Conservation (phyloP, 345 rosid species). For the Eucalyptus polyanthemos region DNA sequence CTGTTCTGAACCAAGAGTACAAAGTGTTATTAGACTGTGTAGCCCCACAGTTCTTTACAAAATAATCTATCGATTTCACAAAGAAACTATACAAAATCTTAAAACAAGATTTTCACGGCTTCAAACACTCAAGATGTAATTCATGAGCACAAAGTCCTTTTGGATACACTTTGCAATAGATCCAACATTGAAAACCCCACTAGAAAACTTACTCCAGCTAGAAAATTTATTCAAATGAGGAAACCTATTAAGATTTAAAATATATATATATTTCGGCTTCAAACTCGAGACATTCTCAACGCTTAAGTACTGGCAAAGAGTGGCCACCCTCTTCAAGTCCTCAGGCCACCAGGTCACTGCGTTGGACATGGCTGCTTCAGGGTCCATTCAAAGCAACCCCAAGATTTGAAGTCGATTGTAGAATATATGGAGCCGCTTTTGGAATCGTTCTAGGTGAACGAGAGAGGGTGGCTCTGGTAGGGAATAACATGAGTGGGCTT, state of each 20-base stretch:
- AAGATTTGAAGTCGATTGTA: background rate
- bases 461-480: constrained; percentile 21
- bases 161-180: too few relatives aligned
- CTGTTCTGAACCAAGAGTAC: too few relatives aligned
- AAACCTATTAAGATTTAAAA: too few relatives aligned
- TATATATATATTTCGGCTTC: too few relatives aligned
- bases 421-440: constrained; percentile 10
- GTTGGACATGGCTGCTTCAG: constrained; percentile 7
- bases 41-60: too few relatives aligned
- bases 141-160: too few relatives aligned
- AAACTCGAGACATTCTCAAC: background rate
- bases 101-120: too few relatives aligned
- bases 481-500: constrained; percentile 21
- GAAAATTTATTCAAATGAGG: background rate
- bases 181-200: too few relatives aligned
- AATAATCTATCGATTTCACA: too few relatives aligned
- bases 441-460: background rate
- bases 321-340: background rate
- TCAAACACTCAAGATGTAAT: too few relatives aligned
- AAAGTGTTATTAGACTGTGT: too few relatives aligned
- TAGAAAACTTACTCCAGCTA: background rate
- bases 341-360: constrained; percentile 9
- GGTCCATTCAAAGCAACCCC: constrained; percentile 6
- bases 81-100: too few relatives aligned
- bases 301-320: constrained; percentile 12